phyloP scores from a whole-genome alignment of 2,329 filamentous ascomycete species.

The Trichoderma asperellum region DNA sequence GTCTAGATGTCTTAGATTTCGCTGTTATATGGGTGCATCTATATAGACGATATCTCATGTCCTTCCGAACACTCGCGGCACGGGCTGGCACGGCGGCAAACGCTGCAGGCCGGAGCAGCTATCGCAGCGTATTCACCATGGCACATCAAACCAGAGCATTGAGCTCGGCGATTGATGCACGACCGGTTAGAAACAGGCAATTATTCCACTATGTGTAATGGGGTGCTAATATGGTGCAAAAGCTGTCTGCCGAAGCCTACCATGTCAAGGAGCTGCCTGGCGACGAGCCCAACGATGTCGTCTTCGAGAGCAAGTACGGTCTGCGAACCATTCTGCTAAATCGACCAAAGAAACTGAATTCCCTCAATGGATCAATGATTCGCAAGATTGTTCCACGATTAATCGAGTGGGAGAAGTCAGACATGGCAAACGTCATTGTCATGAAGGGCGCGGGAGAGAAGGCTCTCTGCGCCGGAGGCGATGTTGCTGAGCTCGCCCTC shows the following conservation, averaged over 20 bases:
- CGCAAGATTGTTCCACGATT: constrained; percentile 89
- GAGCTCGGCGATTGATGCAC: constrained; percentile 57
- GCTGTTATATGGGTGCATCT: constrained; percentile 43
- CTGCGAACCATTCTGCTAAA: constrained; percentile 93
- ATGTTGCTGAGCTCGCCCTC: constrained; percentile 77
- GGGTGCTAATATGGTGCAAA: constrained; percentile 26
- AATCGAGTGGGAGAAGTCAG: constrained; percentile 92
- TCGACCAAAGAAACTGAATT: constrained; percentile 87
- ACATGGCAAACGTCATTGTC: constrained; percentile 89
- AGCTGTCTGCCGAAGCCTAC: constrained; percentile 44
- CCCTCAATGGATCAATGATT: constrained; percentile 91
- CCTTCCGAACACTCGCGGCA: constrained; percentile 56
- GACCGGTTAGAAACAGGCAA: constrained; percentile 31
- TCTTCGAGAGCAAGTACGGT: constrained; percentile 88
- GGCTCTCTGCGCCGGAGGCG: constrained; percentile 91
- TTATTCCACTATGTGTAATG: not conserved
- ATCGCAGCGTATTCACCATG: constrained; percentile 61
- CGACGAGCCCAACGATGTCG: constrained; percentile 86
- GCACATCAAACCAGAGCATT: constrained; percentile 78
- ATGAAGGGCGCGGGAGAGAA: constrained; percentile 86
- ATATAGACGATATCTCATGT: constrained; percentile 54
- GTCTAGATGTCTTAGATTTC: constrained; percentile 42
- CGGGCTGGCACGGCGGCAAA: constrained; percentile 58
- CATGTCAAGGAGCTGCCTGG: constrained; percentile 60
- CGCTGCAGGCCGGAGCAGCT: constrained; percentile 49